phyloP scores from a whole-genome alignment of 257 asterid genomes.

The Solanum sparsipilum region DNA sequence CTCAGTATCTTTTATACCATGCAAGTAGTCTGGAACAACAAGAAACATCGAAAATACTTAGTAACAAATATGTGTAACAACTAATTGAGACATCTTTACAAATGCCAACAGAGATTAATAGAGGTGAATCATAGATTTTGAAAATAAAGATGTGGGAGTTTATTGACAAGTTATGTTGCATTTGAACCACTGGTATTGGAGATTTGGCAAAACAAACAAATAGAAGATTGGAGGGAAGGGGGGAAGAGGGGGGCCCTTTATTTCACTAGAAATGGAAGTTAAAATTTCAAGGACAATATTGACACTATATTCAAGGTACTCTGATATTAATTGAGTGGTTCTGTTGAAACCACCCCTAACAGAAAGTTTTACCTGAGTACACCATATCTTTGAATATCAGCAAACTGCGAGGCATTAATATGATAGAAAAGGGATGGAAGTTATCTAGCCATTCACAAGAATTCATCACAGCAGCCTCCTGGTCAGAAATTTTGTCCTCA shows the following conservation, averaged over 20 bases:
- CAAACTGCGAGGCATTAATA: conserved; percentile 83
- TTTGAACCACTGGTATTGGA: background rate
- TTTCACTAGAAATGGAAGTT: background rate
- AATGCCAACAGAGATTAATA: background rate
- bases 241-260: background rate
- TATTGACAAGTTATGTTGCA: background rate
- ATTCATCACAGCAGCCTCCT: conserved; percentile 14
- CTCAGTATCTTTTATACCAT: conserved; percentile 64
- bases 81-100: background rate
- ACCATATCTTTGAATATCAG: conserved; percentile 78
- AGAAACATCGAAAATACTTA: background rate
- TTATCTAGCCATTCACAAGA: conserved; percentile 8
- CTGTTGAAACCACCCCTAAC: background rate
- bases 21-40: conserved; percentile 66
- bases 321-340: background rate
- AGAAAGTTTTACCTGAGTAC: conserved; percentile 47
- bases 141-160: background rate
- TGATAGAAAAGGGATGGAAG: conserved; percentile 50
- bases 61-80: background rate
- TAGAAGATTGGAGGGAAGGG: background rate
- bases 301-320: background rate
- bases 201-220: background rate
- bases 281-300: background rate
- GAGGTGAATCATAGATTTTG: background rate
- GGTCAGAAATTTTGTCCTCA: conserved; percentile 4